Conservation (phyloP, 441 rosid species). For the Flueggea neowawraea region DNA sequence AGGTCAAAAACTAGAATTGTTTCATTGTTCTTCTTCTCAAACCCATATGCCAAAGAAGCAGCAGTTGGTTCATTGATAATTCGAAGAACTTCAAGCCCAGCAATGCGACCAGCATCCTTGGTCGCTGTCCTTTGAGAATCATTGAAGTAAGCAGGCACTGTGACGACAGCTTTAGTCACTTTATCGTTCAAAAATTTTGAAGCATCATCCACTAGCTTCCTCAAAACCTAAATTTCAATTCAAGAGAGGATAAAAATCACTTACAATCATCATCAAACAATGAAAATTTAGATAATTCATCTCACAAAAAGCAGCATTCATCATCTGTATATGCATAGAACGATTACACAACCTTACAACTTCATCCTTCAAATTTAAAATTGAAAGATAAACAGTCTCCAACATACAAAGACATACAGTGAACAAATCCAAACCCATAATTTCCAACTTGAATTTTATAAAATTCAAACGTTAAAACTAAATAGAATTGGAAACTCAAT, state of each 20-base stretch:
- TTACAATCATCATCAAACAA: not conserved
- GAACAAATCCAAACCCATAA: too few relatives aligned
- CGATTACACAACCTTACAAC: too few relatives aligned
- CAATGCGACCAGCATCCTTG: conserved; percentile 97
- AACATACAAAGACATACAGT: too few relatives aligned
- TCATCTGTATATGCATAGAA: too few relatives aligned
- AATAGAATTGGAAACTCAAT: too few relatives aligned
- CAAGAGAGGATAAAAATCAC: not conserved
- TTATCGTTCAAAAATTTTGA: conserved; percentile 90
- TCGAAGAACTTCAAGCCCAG: conserved; percentile 92
- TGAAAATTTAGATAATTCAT: too few relatives aligned
- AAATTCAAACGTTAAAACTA: too few relatives aligned
- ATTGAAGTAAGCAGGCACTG: conserved; percentile 97
- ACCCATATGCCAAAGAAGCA: conserved; percentile 95
- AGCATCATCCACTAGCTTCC: conserved; percentile 98
- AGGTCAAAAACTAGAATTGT: conserved; percentile 95
- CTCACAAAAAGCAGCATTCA: too few relatives aligned
- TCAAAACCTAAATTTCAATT: conserved; percentile 51
- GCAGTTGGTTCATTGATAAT: conserved; percentile 98
- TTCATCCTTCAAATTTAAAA: too few relatives aligned
- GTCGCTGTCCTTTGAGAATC: conserved; percentile 98
- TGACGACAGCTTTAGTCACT: conserved; percentile 91
- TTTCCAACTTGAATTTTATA: too few relatives aligned
- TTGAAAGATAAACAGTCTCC: too few relatives aligned
- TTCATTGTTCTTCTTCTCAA: conserved; percentile 88